These are phyloP conservation scores for Puccinia triticina DNA, from an alignment of 1,284 basidiomycete species.

Conservation along the genomic window DNA sequence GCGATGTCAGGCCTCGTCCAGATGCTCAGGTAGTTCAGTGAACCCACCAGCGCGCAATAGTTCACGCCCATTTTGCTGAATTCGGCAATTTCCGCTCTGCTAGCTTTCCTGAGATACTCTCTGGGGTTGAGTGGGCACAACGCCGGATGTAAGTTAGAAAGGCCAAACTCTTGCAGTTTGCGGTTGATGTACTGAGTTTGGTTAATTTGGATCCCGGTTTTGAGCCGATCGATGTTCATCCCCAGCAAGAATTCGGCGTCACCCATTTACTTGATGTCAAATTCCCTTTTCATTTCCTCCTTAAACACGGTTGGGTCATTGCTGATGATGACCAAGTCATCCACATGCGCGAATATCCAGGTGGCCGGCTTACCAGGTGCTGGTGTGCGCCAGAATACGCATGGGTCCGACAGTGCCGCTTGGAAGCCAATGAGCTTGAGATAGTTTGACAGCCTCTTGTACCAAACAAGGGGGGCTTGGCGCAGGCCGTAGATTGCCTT, in stretches of 20 bases:
- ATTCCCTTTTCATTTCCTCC: not conserved
- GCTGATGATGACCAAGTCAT: too few species aligned
- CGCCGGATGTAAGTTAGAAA: not conserved
- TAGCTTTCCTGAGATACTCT: not conserved
- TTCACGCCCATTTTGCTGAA: not conserved
- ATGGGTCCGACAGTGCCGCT: too few species aligned
- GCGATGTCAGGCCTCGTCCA: too few species aligned
- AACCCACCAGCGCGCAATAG: not conserved
- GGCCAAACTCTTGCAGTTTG: not conserved
- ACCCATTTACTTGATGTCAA: too few species aligned
- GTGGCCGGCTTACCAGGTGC: not conserved
- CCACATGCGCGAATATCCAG: slow-evolving; percentile 10
- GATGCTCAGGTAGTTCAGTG: not conserved
- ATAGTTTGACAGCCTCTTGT: not conserved
- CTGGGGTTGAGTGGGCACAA: not conserved
- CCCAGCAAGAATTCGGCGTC: too few species aligned
- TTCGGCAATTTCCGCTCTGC: not conserved
- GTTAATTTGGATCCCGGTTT: not conserved
- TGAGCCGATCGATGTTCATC: not conserved
- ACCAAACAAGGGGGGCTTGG: not conserved
- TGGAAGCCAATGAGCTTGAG: not conserved
- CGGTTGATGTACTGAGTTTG: not conserved
- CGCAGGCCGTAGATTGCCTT: slow-evolving; percentile 1
- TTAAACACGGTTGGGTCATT: not conserved
- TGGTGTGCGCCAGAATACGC: not conserved